Evolutionary conservation across 305 asterid species (phyloP).

Genomic region (Rubia balearica): DNA sequence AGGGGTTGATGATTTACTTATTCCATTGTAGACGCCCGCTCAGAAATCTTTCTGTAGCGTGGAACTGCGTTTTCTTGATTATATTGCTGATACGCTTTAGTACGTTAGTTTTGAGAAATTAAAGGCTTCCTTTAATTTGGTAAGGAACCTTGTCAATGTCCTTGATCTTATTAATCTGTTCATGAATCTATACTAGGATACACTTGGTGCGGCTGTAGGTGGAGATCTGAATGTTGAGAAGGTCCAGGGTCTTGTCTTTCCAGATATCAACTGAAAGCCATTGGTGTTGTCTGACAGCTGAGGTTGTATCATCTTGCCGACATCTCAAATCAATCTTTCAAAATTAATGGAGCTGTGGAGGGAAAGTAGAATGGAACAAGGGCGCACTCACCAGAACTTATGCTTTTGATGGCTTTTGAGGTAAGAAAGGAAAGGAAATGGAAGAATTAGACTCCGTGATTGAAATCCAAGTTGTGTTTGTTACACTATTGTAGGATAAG

Average conservation of each 20-base stretch:
- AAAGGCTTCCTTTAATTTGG: neutral
- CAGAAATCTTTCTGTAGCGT: neutral
- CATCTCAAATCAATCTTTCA: neutral
- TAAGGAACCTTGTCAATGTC: neutral
- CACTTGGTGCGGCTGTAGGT: neutral
- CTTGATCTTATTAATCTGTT: neutral
- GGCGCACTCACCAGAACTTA: neutral
- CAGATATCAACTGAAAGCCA: neutral
- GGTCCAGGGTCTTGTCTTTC: neutral
- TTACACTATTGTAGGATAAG: neutral
- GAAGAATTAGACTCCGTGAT: neutral
- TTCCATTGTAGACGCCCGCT: neutral
- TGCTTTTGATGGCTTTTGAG: neutral
- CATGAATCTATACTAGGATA: neutral
- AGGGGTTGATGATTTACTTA: too few species aligned
- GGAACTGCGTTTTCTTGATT: neutral
- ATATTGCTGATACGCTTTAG: neutral
- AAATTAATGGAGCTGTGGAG: neutral
- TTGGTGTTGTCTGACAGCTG: neutral
- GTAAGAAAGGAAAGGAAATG: slow-evolving; percentile 1
- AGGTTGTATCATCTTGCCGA: neutral
- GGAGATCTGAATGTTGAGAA: slow-evolving; percentile 12
- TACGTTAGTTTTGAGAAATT: neutral
- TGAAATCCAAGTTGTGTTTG: neutral
- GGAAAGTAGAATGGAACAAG: slow-evolving; percentile 1